Evolutionary conservation across 352 stramenopile species (phyloP).

Genomic region (Aphanomyces invadans): DNA sequence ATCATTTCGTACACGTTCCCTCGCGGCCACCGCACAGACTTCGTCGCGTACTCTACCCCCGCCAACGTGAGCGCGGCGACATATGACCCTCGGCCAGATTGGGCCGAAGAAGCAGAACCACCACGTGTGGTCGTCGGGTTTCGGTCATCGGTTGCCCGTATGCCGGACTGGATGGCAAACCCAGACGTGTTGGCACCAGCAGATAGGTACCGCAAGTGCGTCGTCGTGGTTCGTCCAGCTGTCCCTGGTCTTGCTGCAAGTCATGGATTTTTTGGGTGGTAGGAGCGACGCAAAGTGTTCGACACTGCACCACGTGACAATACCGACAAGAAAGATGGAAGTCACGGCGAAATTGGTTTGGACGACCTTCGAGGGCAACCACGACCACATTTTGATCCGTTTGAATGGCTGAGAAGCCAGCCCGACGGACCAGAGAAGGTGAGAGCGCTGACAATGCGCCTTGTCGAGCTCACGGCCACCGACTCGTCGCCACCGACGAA

Average conservation of each 20-base stretch:
- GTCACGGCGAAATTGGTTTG: too few species aligned
- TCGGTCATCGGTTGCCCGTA: conserved; percentile 1
- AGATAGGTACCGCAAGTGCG: conserved; percentile 1
- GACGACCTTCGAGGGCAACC: too few species aligned
- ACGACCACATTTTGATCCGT: conserved; percentile 19
- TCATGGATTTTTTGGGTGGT: too few species aligned
- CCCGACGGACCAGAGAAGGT: conserved; percentile 2
- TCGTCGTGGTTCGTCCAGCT: not conserved
- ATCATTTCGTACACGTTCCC: not conserved
- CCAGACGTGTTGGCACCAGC: not conserved
- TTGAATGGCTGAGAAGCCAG: conserved; percentile 9
- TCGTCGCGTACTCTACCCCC: not conserved
- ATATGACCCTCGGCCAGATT: not conserved
- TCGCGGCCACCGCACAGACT: not conserved
- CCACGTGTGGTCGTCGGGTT: conserved; percentile 11
- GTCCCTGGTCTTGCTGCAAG: too few species aligned
- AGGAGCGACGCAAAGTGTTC: too few species aligned
- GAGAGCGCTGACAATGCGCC: not conserved
- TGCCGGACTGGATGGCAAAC: conserved; percentile 5
- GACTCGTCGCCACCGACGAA: not conserved
- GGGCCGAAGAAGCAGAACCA: not conserved
- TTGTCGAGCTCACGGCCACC: not conserved
- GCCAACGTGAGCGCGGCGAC: not conserved
- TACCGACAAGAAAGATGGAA: too few species aligned
- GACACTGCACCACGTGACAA: too few species aligned